Base-by-base conservation (phyloP, 2,329 filamentous ascomycete species). In the Aureobasidium mangrovei region DNA sequence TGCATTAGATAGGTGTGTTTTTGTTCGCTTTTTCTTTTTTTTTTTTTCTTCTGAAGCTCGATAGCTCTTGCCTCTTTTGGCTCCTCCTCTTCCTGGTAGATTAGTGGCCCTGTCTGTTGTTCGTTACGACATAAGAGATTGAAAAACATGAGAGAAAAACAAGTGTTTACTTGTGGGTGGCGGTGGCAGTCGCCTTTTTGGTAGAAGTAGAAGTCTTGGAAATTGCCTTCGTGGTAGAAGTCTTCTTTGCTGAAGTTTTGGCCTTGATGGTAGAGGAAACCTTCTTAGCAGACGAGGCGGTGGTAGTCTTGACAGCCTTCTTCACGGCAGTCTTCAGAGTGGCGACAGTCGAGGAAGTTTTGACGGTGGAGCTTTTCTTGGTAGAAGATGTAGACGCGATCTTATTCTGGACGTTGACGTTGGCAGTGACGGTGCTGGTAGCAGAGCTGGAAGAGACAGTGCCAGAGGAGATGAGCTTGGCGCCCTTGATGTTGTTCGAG, bases 401-500 rank as follows among this genome's bases (percentile, higher is more conserved):
- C 47, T 51, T 51, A 18, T 41, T 18, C 7, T n/a, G n/a, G 9
- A 42, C n/a, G n/a, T 45, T 40, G 33, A 44, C 31, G n/a, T 48
- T 53, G 29, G 39, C 54, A 27, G 48, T 46, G 8, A 43, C 36
- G 18, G 41, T 46, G 40, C 31, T 35, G 28, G 48, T 36, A 33
- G 47, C 42, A 27, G 57, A 36, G 26, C 52, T 56, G 18, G 40
- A 43, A 39, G 52, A 52, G 29, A 49, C 38, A 32, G 58, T 29
- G 12, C 55, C 56, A 12, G 59, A 48, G 5, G 56, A 55, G 32
- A 64, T 48, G 32, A 67, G 48, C 55, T 59, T 64, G 4, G 65
- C 65, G 39, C 65, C 65, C 54, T 54, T 58, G 42, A 67, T 57
- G 7, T 56, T 55, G 38, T 60, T 59, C 32, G 57, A 58, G 12